Conservation (phyloP, 1,284 basidiomycete species). For the Coniophora puteana region DNA sequence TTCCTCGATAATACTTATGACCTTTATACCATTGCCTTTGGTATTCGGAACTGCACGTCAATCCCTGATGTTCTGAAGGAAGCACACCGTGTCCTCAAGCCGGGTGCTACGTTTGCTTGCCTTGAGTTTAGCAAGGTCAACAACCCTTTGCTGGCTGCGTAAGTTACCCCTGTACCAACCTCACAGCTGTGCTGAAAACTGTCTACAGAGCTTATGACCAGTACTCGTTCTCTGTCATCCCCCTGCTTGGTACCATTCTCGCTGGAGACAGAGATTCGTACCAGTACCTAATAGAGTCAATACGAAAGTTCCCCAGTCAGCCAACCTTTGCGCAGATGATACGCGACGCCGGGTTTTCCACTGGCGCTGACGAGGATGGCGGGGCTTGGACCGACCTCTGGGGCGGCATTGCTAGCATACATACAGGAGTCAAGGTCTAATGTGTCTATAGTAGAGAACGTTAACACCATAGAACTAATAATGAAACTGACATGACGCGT, state of each 20-base stretch:
- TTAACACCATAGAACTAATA: too few species aligned
- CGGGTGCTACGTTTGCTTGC: slow-evolving; percentile 94
- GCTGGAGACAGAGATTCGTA: slow-evolving; percentile 95
- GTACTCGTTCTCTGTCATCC: slow-evolving; percentile 97
- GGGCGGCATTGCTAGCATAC: slow-evolving; percentile 83
- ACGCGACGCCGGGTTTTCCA: slow-evolving; percentile 79
- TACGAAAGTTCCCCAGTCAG: slow-evolving; percentile 91
- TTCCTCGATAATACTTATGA: slow-evolving; percentile 86
- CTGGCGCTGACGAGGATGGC: slow-evolving; percentile 77
- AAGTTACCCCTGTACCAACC: slow-evolving; percentile 30
- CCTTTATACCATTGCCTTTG: slow-evolving; percentile 98
- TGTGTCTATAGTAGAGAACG: slow-evolving; percentile 3
- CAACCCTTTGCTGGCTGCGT: slow-evolving; percentile 87
- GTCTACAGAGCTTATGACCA: slow-evolving; percentile 80
- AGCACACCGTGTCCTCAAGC: slow-evolving; percentile 93
- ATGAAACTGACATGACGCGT: too few species aligned
- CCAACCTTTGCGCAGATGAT: slow-evolving; percentile 91
- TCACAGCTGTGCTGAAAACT: slow-evolving; percentile 10
- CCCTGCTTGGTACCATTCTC: slow-evolving; percentile 92
- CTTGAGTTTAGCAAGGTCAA: slow-evolving; percentile 96
- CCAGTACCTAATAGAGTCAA: slow-evolving; percentile 97
- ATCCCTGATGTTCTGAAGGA: slow-evolving; percentile 86
- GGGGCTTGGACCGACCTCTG: slow-evolving; percentile 87
- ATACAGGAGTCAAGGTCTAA: slow-evolving; percentile 80
- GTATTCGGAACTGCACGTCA: slow-evolving; percentile 97